These are phyloP conservation scores for Codiaeum variegatum DNA, from an alignment of 441 rosid species.

Conservation along the genomic window DNA sequence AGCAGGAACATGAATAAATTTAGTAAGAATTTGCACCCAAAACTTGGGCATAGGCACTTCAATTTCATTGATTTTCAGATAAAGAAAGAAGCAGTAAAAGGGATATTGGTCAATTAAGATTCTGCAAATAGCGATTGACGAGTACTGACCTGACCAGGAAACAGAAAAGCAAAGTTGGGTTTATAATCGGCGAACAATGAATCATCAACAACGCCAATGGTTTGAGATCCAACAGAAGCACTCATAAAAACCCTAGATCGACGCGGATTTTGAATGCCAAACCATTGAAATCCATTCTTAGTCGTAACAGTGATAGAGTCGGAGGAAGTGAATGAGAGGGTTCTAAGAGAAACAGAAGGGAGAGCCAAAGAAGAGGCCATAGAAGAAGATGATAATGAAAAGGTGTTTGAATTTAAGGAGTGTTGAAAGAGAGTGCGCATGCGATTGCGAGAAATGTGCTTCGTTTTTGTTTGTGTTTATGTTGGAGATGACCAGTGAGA, in stretches of 20 bases:
- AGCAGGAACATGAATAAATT: no score
- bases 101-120: background rate
- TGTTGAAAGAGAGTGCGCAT: conserved; percentile 8
- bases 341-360: conserved; percentile 43
- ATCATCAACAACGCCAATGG: conserved; percentile 36
- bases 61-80: background rate
- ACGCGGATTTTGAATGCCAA: conserved; percentile 25
- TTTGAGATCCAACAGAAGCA: conserved; percentile 58
- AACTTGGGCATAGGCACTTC: background rate
- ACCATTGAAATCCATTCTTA: conserved; percentile 29
- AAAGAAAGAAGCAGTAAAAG: no score
- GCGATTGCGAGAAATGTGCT: background rate
- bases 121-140: background rate
- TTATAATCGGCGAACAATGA: conserved; percentile 72
- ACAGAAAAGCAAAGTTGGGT: conserved; percentile 72
- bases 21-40: no score
- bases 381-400: conserved; percentile 20
- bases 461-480: background rate
- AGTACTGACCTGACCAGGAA: conserved; percentile 85
- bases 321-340: conserved; percentile 21
- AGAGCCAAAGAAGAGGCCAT: conserved; percentile 45
- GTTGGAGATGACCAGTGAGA: background rate
- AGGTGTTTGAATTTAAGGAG: conserved; percentile 28
- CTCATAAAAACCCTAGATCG: conserved; percentile 69
- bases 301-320: conserved; percentile 20